Conservation (phyloP, 1,284 basidiomycete species). For the Microbotryomycetes sp. region DNA sequence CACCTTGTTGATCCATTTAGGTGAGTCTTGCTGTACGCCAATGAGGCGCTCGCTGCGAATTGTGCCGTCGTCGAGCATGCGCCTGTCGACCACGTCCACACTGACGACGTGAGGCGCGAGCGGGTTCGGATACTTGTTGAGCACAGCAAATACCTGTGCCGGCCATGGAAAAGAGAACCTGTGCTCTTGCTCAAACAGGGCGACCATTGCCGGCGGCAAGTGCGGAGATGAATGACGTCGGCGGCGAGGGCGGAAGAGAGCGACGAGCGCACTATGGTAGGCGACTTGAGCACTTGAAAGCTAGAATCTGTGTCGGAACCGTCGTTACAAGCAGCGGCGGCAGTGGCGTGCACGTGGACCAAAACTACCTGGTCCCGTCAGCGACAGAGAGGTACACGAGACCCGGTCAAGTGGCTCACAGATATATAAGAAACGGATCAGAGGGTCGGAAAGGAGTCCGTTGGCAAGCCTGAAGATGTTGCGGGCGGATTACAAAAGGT, state of each 20-base stretch:
- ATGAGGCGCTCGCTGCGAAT: conserved; percentile 29
- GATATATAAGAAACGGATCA: too few relatives aligned
- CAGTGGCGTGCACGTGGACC: too few relatives aligned
- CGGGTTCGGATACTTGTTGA: conserved; percentile 94
- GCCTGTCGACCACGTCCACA: conserved; percentile 45
- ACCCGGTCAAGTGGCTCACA: too few relatives aligned
- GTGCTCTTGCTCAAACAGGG: conserved; percentile 23
- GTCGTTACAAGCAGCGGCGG: too few relatives aligned
- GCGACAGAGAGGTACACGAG: too few relatives aligned
- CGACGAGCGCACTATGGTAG: too few relatives aligned
- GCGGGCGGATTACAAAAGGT: too few relatives aligned
- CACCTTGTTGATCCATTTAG: conserved; percentile 28
- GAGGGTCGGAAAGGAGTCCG: too few relatives aligned
- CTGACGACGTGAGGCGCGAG: conserved; percentile 88
- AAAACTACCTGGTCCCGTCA: too few relatives aligned
- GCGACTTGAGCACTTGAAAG: too few relatives aligned
- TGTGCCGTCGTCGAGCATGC: conserved; percentile 26
- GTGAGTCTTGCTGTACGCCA: conserved; percentile 28
- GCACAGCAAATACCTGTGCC: conserved; percentile 85
- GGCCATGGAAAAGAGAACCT: conserved; percentile 51
- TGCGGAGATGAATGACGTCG: background rate
- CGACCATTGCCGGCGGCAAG: conserved; percentile 16
- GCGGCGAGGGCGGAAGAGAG: background rate
- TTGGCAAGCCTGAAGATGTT: too few relatives aligned
- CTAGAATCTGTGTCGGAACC: too few relatives aligned